Percentiles rank a stretch among this genome's conserved stretches.
phyloP scores from a whole-genome alignment of 2,329 filamentous ascomycete genomes.

The Ceratocystis cacaofunesta region DNA sequence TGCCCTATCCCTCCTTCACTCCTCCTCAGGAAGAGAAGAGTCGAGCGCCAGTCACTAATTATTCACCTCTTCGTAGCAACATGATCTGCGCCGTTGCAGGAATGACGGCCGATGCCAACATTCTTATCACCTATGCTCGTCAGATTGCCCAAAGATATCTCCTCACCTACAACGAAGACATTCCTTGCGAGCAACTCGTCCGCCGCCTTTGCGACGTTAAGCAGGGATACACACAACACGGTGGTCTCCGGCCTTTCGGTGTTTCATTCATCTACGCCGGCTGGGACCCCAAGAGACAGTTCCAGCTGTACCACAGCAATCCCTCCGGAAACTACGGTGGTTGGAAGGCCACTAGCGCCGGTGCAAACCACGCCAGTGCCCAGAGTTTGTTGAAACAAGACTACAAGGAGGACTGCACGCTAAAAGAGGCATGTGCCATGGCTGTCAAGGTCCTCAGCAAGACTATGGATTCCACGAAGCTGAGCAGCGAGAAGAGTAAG shows the following conservation, averaged over 20 bases:
- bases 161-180: slow-evolving; percentile 98
- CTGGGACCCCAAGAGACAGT: slow-evolving; percentile 88
- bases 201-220: slow-evolving; percentile 93
- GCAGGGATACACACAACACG: slow-evolving; percentile 98
- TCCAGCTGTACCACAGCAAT: slow-evolving; percentile 98
- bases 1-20: not conserved
- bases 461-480: slow-evolving; percentile 98
- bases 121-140: slow-evolving; percentile 98
- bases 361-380: slow-evolving; percentile 94
- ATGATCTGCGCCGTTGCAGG: slow-evolving; percentile 99
- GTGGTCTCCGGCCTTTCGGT: slow-evolving; percentile 92
- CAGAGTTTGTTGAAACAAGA: slow-evolving; percentile 97
- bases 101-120: slow-evolving; percentile 99
- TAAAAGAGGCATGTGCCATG: slow-evolving; percentile 93
- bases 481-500: slow-evolving; percentile 98
- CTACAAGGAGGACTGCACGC: slow-evolving; percentile 94
- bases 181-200: slow-evolving; percentile 96
- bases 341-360: slow-evolving; percentile 97
- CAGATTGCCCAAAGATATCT: slow-evolving; percentile 95
- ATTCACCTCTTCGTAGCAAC: slow-evolving; percentile 46
- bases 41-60: not conserved
- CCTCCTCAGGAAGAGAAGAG: not conserved
- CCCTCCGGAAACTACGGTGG: slow-evolving; percentile 97
- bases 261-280: slow-evolving; percentile 99
- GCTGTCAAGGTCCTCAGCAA: slow-evolving; percentile 99